Evolutionary conservation across 306 rosid species (phyloP).

Genomic region (Canavalia ensiformis): DNA sequence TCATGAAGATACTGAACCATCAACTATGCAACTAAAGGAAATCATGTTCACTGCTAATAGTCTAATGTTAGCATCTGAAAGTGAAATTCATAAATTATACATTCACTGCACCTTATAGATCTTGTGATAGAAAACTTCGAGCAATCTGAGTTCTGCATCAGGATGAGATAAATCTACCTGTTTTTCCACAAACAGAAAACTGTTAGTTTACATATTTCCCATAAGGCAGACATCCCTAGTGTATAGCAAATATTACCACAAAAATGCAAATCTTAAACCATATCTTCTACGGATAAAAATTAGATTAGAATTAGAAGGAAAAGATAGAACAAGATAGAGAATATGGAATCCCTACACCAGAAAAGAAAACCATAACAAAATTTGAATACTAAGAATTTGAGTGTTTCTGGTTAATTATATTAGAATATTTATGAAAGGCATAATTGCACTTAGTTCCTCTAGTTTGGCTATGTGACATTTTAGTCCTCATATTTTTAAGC

Average conservation of each 20-base stretch:
- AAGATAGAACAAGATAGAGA: background rate
- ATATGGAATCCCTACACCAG: background rate
- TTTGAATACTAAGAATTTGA: too few species aligned
- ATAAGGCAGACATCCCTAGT: background rate
- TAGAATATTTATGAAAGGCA: too few species aligned
- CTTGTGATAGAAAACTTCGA: conserved; percentile 95
- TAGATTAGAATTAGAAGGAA: background rate
- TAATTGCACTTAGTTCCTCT: too few species aligned
- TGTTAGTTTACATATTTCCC: background rate
- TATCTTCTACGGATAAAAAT: background rate
- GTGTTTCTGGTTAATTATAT: too few species aligned
- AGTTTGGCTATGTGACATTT: too few species aligned
- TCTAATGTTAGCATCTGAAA: background rate
- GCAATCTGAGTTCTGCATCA: conserved; percentile 84
- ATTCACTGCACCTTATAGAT: conserved; percentile 79
- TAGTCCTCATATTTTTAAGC: too few species aligned
- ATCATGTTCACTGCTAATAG: background rate
- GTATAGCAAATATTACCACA: conserved; percentile 10
- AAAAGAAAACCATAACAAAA: background rate
- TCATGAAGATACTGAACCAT: conserved; percentile 13
- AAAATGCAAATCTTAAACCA: conserved; percentile 12
- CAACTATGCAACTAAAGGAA: conserved; percentile 18
- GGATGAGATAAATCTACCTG: conserved; percentile 94
- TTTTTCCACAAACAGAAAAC: conserved; percentile 33
- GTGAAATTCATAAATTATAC: background rate